Base-by-base conservation (phyloP, 306 rosid species). In the Trifolium fragiferum region DNA sequence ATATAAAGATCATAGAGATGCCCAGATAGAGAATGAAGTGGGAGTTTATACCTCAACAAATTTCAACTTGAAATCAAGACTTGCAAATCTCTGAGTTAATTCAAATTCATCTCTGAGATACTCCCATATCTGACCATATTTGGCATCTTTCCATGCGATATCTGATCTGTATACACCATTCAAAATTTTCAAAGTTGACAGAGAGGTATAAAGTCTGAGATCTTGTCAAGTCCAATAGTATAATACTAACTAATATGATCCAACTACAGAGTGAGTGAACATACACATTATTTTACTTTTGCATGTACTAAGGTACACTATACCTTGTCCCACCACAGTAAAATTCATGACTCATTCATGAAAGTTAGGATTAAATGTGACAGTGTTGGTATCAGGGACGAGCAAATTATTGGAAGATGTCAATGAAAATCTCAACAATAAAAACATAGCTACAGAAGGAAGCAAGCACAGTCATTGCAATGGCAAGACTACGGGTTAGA, bases 61-160 rank as follows among this genome's bases (percentile, higher is more conserved):
- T 84, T 95, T 95, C 90, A 95, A 86, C 89, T 95, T 95, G 80
- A 92, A 95, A 75, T 95, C 98, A 38, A 92, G 96, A 87, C 96
- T 92, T 25, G 98, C 93, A 66, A 94, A 94, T 86, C 98, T 86
- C 82, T 91, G 98, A 11, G 98, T 95, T 62, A 95, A 70, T 59
- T 95, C 99, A 74, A 92, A 95, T 85, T 95, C 99, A 50, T 90
- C 99, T 53, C 96, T 86, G 35, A 95, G 99, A 80, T 86, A 95
- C 80, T 95, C 99, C 99, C 98, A 95, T 84, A 95, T 95, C 87
- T 95, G 98, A 78, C 98, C 96, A 85, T 89, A 95, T 84, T 95
- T 95, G 67, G 99, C 99, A 86, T 95, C 93, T 82, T 95, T 95
- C 99, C 99, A 95, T 35, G 99, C 99, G 71, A 95, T 95, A 47